Evolutionary conservation across 495 filamentous ascomycete genomes (phyloP).

Genomic region (Hyphodiscus hymeniophilus): DNA sequence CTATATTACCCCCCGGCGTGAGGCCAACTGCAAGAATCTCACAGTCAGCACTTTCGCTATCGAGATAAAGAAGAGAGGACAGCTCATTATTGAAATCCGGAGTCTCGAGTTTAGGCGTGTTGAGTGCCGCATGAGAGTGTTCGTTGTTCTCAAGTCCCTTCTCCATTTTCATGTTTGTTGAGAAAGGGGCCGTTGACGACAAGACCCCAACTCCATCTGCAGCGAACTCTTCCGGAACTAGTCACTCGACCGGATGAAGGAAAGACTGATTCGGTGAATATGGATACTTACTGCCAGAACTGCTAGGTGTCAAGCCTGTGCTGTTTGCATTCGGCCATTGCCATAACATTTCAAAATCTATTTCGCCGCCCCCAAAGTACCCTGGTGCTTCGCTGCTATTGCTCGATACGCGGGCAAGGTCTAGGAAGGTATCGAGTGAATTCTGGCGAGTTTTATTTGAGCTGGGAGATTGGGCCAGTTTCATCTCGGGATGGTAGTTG

Average conservation of each 20-base stretch:
- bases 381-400: conserved; percentile 34
- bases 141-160: too few species aligned
- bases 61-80: too few species aligned
- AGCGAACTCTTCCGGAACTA: too few species aligned
- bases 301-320: background rate
- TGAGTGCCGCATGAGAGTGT: too few species aligned
- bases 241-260: too few species aligned
- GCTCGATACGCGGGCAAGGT: conserved; percentile 42
- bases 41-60: too few species aligned
- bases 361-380: conserved; percentile 34
- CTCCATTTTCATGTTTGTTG: too few species aligned
- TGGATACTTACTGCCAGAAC: background rate
- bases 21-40: too few species aligned
- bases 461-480: background rate
- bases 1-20: background rate
- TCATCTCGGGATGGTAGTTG: background rate
- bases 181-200: too few species aligned
- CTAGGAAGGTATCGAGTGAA: conserved; percentile 35
- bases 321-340: conserved; percentile 26
- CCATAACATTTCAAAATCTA: conserved; percentile 52
- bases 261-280: background rate
- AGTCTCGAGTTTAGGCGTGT: too few species aligned
- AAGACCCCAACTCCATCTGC: too few species aligned
- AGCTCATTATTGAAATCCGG: too few species aligned
- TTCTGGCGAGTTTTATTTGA: conserved; percentile 5